Conservation (phyloP, 1,284 basidiomycete species). For the Phylloboletellus chloephorus region DNA sequence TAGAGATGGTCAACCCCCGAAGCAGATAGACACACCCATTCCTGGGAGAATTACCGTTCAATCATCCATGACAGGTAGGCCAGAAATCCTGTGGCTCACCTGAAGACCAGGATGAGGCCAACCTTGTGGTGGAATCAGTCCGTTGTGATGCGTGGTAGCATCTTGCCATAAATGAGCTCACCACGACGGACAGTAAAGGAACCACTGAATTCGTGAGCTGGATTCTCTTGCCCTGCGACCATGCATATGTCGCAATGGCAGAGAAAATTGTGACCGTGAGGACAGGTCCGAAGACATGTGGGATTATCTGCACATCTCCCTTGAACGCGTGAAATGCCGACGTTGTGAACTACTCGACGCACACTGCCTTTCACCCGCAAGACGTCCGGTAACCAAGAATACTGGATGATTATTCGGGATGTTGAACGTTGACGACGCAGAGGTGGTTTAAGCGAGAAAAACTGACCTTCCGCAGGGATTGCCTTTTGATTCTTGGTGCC, state of each 20-base stretch:
- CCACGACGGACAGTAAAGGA: conserved; percentile 84
- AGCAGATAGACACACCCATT: conserved; percentile 25
- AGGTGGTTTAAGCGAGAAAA: neutral
- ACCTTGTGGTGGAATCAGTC: conserved; percentile 39
- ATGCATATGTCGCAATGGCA: conserved; percentile 52
- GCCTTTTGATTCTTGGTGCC: conserved; percentile 29
- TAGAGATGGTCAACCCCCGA: conserved; percentile 1
- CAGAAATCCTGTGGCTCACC: conserved; percentile 38
- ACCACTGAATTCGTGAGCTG: conserved; percentile 70
- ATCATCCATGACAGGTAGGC: neutral
- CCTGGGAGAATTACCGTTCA: conserved; percentile 11
- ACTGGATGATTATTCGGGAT: conserved; percentile 39
- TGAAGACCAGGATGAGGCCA: conserved; percentile 73
- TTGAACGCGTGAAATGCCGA: conserved; percentile 8
- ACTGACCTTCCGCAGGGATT: conserved; percentile 27
- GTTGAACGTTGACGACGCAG: neutral
- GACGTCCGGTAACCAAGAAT: conserved; percentile 87
- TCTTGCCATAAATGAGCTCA: conserved; percentile 38
- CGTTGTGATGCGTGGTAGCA: neutral
- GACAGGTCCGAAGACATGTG: conserved; percentile 71
- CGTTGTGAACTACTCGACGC: conserved; percentile 10
- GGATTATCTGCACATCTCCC: conserved; percentile 47
- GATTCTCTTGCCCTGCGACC: conserved; percentile 48
- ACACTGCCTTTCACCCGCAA: conserved; percentile 76
- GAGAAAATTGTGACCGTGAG: conserved; percentile 78